Percentiles rank a stretch among this genome's conserved stretches.
Conservation (phyloP, 1,139 yeast species). For the Yamadazyma aaseri region DNA sequence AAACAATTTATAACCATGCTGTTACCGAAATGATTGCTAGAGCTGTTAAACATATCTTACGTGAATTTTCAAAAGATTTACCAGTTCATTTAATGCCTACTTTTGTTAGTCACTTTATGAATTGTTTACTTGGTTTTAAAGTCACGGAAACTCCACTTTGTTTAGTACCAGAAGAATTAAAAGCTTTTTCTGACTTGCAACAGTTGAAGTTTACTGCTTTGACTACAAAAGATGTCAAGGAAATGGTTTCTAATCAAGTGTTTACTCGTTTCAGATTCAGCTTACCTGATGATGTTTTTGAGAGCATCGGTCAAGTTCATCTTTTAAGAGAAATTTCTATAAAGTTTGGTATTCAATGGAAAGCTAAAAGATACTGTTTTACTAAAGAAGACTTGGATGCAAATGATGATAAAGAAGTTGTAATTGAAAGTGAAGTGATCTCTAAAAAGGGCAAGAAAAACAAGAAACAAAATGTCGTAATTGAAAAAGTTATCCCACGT, state of each 20-base stretch:
- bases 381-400: slow-evolving; percentile 45
- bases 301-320: slow-evolving; percentile 36
- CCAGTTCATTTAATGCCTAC: slow-evolving; percentile 59
- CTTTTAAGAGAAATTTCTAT: slow-evolving; percentile 71
- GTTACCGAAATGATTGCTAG: slow-evolving; percentile 77
- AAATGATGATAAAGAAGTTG: slow-evolving; percentile 16
- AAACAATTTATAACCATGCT: slow-evolving; percentile 48
- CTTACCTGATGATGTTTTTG: slow-evolving; percentile 51
- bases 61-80: slow-evolving; percentile 42
- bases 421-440: slow-evolving; percentile 15
- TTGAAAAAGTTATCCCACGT: slow-evolving; percentile 23
- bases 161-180: slow-evolving; percentile 42
- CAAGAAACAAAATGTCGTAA: slow-evolving; percentile 25
- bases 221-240: slow-evolving; percentile 44
- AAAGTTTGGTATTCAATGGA: slow-evolving; percentile 89
- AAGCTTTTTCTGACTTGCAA: slow-evolving; percentile 39
- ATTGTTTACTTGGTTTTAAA: slow-evolving; percentile 59
- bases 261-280: slow-evolving; percentile 58
- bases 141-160: slow-evolving; percentile 46
- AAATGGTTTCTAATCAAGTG: slow-evolving; percentile 52
- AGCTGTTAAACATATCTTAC: slow-evolving; percentile 72
- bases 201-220: slow-evolving; percentile 46
- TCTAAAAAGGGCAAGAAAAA: slow-evolving; percentile 32
- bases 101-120: slow-evolving; percentile 70
- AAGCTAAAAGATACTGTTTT: slow-evolving; percentile 50